Evolutionary conservation across 1,139 yeast species (phyloP).

Genomic region (Protomyces inouyei): DNA sequence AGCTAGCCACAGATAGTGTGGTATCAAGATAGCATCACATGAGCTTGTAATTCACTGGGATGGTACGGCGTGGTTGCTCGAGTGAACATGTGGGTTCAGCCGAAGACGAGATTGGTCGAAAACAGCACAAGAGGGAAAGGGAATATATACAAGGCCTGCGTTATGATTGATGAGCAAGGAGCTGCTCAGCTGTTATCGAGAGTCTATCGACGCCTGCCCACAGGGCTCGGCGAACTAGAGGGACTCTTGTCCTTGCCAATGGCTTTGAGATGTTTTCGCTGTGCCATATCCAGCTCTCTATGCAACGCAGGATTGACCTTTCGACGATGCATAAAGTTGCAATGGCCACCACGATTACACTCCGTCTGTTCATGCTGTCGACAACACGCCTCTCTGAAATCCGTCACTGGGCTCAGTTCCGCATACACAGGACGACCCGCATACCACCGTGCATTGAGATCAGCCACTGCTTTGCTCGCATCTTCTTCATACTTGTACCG

Average conservation of each 20-base stretch:
- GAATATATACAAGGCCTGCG: background rate
- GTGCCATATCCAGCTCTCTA: conserved; percentile 43
- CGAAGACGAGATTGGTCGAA: too few relatives aligned
- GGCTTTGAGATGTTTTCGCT: conserved; percentile 36
- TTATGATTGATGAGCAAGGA: background rate
- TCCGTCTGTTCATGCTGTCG: conserved; percentile 57
- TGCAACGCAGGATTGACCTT: conserved; percentile 50
- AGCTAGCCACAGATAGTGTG: too few relatives aligned
- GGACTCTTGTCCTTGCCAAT: conserved; percentile 34
- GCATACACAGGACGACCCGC: conserved; percentile 73
- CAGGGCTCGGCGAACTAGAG: conserved; percentile 28
- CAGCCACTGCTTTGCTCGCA: conserved; percentile 58
- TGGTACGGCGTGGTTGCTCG: too few relatives aligned
- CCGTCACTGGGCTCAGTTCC: conserved; percentile 71
- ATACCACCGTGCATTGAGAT: conserved; percentile 76
- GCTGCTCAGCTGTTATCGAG: background rate
- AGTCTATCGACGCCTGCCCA: conserved; percentile 1
- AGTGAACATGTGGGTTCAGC: too few relatives aligned
- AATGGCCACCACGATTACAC: conserved; percentile 73
- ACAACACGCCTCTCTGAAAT: conserved; percentile 70
- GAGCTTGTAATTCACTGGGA: too few relatives aligned
- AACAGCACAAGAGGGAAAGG: background rate
- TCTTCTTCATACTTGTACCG: conserved; percentile 52
- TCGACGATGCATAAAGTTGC: conserved; percentile 81
- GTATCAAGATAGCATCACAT: too few relatives aligned